Evolutionary conservation across 1,284 basidiomycete genomes (phyloP), one percentile per base, ranked within the genome.

Genomic region (Ustilago cynodontis): DNA sequence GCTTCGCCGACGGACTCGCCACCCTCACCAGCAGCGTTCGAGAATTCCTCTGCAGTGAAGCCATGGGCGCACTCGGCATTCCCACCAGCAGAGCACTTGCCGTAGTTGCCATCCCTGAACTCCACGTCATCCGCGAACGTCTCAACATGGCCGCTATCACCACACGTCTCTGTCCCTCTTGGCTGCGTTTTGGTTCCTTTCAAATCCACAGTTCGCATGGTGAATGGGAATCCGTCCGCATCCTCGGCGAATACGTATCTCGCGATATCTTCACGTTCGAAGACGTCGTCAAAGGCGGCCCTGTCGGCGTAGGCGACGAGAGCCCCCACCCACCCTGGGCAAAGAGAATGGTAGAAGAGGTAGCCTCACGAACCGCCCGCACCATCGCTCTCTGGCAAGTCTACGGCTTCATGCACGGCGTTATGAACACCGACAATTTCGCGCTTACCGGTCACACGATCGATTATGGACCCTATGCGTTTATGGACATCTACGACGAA

Each of bases 381-480:
- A 98, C 95, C 90, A 93, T 95, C 0, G 96, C 94, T 2, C 91
- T 89, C 2, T 98, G 96, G 96, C 96, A 98, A 87, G 84, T 83
- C 7, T 81, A 87, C 39, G 86, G 86, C 8, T 84, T 83, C 65
- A 85, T 81, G 80, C 84, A 86, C 63, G 88, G 78, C 67, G 95
- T 98, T n/a, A 93, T 98, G 81, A 98, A 98, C 85, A 97, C 95
- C 2, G 95, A 98, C 88, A 87, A 87, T 59, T 83, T 87, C 35
- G 93, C 93, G 2, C 89, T 98, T 28, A 87, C 94, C 24, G 95
- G 95, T 1, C 87, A 95, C 61, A 97, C 95, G 0, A 97, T 98
- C 73, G 96, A 98, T 52, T 80, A 79, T 43, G 59, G 84, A 18
- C 94, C 95, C 53, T 98, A 93, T 81, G 94, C 94, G 0, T 98